A percentile compares a stretch with the other conserved stretches of the same genome.
These are phyloP conservation scores for Podaxis sp. DNA, from an alignment of 768 basidiomycete genomes.

Conservation along the genomic window DNA sequence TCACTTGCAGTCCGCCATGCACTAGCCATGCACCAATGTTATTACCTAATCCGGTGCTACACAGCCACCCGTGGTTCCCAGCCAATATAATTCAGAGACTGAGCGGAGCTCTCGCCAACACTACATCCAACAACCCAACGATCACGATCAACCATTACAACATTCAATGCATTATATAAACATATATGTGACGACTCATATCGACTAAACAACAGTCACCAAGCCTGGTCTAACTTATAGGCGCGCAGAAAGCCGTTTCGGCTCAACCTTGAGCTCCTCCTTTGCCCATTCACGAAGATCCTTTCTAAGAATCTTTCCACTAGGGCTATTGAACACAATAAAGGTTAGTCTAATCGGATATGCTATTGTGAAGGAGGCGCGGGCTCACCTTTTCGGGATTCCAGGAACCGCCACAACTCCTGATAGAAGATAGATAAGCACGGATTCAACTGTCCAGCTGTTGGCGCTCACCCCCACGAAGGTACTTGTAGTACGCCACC, in stretches of 20 bases:
- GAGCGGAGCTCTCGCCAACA: not conserved
- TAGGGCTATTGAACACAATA: conserved; percentile 2
- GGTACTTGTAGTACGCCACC: conserved; percentile 55
- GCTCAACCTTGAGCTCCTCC: not conserved
- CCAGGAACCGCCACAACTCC: conserved; percentile 45
- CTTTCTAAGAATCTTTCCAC: conserved; percentile 16
- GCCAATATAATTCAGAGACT: not conserved
- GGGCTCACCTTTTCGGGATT: conserved; percentile 48
- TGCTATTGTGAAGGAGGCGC: not conserved
- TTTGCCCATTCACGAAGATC: conserved; percentile 15
- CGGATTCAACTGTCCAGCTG: not conserved
- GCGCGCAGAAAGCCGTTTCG: conserved; percentile 1
- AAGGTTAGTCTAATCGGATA: not conserved
- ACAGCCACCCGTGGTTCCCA: not conserved
- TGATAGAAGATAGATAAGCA: conserved; percentile 22
- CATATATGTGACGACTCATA: not conserved
- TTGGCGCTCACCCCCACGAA: conserved; percentile 47
- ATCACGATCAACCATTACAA: not conserved
- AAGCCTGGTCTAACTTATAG: not conserved
- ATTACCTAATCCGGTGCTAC: not conserved
- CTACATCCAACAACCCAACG: not conserved
- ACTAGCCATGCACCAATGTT: not conserved
- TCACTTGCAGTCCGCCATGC: not conserved
- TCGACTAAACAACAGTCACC: not conserved
- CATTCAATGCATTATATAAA: not conserved